These are phyloP conservation scores for Nothomitra cinnamomea DNA, from an alignment of 2,329 filamentous ascomycete species.

Conservation along the genomic window DNA sequence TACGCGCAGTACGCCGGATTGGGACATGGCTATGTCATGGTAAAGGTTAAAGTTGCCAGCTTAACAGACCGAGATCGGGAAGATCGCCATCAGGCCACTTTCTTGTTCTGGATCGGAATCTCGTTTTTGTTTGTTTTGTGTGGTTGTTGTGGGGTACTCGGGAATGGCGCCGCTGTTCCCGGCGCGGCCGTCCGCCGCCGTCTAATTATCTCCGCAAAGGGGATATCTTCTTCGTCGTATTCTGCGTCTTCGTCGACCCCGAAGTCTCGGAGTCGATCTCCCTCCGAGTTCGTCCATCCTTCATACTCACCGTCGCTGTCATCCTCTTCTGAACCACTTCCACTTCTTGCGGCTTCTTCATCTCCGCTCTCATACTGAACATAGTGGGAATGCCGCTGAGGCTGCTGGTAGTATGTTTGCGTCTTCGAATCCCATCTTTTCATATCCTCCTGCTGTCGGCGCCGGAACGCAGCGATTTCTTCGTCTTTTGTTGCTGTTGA, in stretches of 20 bases:
- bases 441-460: slow-evolving; percentile 35
- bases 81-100: too few species aligned
- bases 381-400: not conserved
- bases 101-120: too few species aligned
- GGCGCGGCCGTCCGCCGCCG: slow-evolving; percentile 24
- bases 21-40: too few species aligned
- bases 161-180: not conserved
- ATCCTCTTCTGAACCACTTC: slow-evolving; percentile 7
- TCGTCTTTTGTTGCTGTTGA: slow-evolving; percentile 22
- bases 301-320: slow-evolving; percentile 30
- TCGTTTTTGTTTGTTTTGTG: too few species aligned
- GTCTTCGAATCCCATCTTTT: slow-evolving; percentile 21
- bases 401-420: not conserved
- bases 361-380: slow-evolving; percentile 6
- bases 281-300: slow-evolving; percentile 59
- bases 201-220: slow-evolving; percentile 48
- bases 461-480: slow-evolving; percentile 34
- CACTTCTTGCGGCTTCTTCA: slow-evolving; percentile 12
- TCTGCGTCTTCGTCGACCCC: slow-evolving; percentile 66
- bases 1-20: too few species aligned
- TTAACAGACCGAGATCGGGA: too few species aligned
- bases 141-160: not conserved
- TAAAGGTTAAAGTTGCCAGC: too few species aligned
- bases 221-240: slow-evolving; percentile 48
- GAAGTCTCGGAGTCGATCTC: slow-evolving; percentile 57